Base-by-base conservation (phyloP, 805 yeast genomes). In the Grigorovia yakushimaensis region DNA sequence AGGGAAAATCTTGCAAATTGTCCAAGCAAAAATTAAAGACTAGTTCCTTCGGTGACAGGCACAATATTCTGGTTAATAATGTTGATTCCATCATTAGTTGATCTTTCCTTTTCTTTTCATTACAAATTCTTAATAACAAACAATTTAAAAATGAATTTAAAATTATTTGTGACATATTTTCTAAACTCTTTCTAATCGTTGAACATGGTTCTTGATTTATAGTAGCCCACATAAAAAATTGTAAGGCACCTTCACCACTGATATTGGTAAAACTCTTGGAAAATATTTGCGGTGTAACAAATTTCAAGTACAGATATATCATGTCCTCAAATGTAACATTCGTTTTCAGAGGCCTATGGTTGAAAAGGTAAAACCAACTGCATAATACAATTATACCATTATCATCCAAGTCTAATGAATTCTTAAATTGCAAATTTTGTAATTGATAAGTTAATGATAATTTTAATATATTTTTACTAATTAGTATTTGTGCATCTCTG, bases 1-100 rank as follows among this genome's bases (percentile, higher is more conserved):
- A 78, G 1, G 93, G 89, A 57, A 91, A 84, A 45, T 75, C 70
- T 24, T 70, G 67, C 44, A 91, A 68, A 0, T 88, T 73, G 57
- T 86, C 88, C 21, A 71, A 58, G 15, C 87, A 67, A 58, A 84
- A 85, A 2, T 69, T 67, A 63, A 78, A 86, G 0, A 84, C 65
- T 11, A 72, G 64, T 1, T 69, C 68, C 49, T 84, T 86, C 0
- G 81, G 76, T 30, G 80, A 63, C 19, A 74, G 59, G 8, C 83
- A 74, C 54, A 91, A 66, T 1, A 86, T 57, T 54, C 80, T 79
- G 1, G 84, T 79, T 35, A 87, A 64, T 40, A 86, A 67, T 0
- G 89, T 81, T 55, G 79, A 76, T 10, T 73, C 68, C 27, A 78
- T 68, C 53, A 62, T 58, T 54, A 76, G 61, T 43, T 61, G 58